These are phyloP conservation scores for Ustilago tritici DNA, from an alignment of 1,284 basidiomycete species.

Conservation along the genomic window DNA sequence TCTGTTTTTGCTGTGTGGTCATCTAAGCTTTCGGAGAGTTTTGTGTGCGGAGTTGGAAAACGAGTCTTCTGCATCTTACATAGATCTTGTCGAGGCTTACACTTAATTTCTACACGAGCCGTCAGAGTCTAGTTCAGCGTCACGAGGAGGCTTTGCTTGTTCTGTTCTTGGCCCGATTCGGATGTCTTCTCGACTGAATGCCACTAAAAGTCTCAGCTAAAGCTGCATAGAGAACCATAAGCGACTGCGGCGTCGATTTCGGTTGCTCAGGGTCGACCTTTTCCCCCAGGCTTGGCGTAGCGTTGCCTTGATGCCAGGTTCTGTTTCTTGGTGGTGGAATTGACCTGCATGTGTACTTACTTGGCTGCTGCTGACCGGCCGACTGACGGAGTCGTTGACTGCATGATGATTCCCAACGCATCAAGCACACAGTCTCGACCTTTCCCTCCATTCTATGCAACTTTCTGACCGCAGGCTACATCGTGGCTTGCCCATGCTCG, in stretches of 20 bases:
- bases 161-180: constrained; percentile 1
- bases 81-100: neutral
- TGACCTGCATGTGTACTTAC: too few species aligned
- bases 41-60: constrained; percentile 7
- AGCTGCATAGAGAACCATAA: neutral
- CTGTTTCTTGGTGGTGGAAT: neutral
- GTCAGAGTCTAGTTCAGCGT: constrained; percentile 10
- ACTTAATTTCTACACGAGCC: neutral
- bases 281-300: neutral
- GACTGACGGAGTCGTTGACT: constrained; percentile 1
- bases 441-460: neutral
- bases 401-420: neutral
- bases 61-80: neutral
- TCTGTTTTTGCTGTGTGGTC: constrained; percentile 6
- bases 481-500: neutral
- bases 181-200: neutral
- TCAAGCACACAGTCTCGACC: too few species aligned
- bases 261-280: neutral
- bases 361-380: neutral
- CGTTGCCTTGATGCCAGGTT: neutral
- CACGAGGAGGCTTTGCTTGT: constrained; percentile 1
- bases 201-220: constrained; percentile 12
- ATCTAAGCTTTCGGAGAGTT: constrained; percentile 15
- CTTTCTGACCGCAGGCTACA: neutral
- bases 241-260: neutral